phyloP scores from a whole-genome alignment of 768 basidiomycete genomes.

The Macrolepiota albuminosa region DNA sequence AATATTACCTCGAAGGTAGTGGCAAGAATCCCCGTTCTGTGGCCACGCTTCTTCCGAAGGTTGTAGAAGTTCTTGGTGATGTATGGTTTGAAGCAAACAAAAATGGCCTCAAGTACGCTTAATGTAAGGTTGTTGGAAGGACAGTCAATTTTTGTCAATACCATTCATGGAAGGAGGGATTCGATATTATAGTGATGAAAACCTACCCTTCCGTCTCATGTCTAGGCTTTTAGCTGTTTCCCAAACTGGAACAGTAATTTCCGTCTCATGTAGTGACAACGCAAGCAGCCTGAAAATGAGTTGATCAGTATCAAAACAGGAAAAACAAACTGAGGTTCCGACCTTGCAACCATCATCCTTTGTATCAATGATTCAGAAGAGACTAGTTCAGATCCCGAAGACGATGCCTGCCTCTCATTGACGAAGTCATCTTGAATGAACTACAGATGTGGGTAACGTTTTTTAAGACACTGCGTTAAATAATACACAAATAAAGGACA shows the following conservation, averaged over 20 bases:
- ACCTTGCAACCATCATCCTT: slow-evolving; percentile 71
- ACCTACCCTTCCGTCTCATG: slow-evolving; percentile 31
- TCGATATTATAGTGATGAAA: slow-evolving; percentile 4
- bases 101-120: slow-evolving; percentile 16
- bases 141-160: not conserved
- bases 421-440: slow-evolving; percentile 78
- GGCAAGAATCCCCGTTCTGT: slow-evolving; percentile 51
- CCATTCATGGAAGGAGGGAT: not conserved
- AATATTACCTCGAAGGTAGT: slow-evolving; percentile 83
- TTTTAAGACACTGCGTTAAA: not conserved
- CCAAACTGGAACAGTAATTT: slow-evolving; percentile 60
- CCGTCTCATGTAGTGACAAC: slow-evolving; percentile 50
- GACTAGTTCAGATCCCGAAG: slow-evolving; percentile 29
- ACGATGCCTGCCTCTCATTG: slow-evolving; percentile 31
- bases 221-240: slow-evolving; percentile 61
- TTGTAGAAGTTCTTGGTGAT: slow-evolving; percentile 55
- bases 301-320: not conserved
- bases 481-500: slow-evolving; percentile 3
- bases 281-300: slow-evolving; percentile 50
- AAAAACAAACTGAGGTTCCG: slow-evolving; percentile 14
- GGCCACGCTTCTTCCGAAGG: slow-evolving; percentile 40
- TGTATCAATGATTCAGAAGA: slow-evolving; percentile 61
- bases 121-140: not conserved
- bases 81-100: slow-evolving; percentile 68
- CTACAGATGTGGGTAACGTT: slow-evolving; percentile 27